phyloP scores from a whole-genome alignment of 345 rosid species.

The Carallia pectinifolia region DNA sequence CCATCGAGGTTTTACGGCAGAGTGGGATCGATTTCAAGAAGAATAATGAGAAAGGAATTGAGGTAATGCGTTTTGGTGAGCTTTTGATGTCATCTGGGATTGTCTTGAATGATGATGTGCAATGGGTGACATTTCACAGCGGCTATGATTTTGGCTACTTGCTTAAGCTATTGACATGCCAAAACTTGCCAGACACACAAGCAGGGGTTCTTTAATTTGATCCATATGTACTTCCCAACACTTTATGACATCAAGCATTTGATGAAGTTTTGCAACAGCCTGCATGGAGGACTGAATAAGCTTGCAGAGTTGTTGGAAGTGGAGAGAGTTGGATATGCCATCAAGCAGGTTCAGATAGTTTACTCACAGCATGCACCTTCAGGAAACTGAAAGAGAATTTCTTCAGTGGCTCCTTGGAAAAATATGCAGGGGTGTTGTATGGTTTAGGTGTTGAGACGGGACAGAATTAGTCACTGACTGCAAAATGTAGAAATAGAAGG shows the following conservation, averaged over 20 bases:
- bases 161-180: slow-evolving; percentile 65
- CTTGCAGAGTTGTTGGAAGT: slow-evolving; percentile 66
- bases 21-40: slow-evolving; percentile 65
- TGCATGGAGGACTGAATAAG: slow-evolving; percentile 79
- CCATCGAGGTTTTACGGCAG: slow-evolving; percentile 56
- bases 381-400: slow-evolving; percentile 62
- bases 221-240: slow-evolving; percentile 53
- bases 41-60: slow-evolving; percentile 55
- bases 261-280: slow-evolving; percentile 69
- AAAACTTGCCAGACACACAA: slow-evolving; percentile 53
- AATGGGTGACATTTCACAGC: slow-evolving; percentile 78
- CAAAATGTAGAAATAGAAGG: slow-evolving; percentile 7
- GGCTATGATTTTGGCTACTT: slow-evolving; percentile 77
- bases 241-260: slow-evolving; percentile 71
- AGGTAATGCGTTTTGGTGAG: slow-evolving; percentile 49
- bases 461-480: slow-evolving; percentile 39
- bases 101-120: slow-evolving; percentile 59
- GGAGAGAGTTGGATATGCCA: slow-evolving; percentile 65
- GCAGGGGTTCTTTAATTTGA: slow-evolving; percentile 48
- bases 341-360: slow-evolving; percentile 84
- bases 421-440: slow-evolving; percentile 67
- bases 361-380: slow-evolving; percentile 74
- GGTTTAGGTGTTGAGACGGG: slow-evolving; percentile 74
- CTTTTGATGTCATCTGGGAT: slow-evolving; percentile 73
- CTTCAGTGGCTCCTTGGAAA: slow-evolving; percentile 59